Percentiles rank a stretch among this genome's conserved stretches.
These are phyloP conservation scores for Dendrobium nobile DNA, from an alignment of 106 monocot genomes.

Conservation along the genomic window DNA sequence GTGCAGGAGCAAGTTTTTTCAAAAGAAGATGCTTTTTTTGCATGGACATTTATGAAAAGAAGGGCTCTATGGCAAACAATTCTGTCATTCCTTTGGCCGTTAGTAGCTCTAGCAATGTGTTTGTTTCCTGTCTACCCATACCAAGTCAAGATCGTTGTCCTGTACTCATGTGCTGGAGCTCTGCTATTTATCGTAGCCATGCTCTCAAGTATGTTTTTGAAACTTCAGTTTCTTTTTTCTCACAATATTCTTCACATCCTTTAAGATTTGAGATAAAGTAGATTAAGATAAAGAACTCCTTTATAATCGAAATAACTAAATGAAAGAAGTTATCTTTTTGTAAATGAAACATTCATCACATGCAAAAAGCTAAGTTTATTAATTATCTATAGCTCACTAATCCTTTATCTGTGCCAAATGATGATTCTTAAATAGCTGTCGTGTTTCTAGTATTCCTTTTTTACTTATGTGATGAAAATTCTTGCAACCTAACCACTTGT, in stretches of 20 bases:
- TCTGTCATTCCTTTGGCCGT: slow-evolving; percentile 65
- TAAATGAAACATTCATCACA: not conserved
- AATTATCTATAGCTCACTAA: not conserved
- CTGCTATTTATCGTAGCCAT: slow-evolving; percentile 64
- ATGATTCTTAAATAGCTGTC: too few species aligned
- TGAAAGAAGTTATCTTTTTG: not conserved
- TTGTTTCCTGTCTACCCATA: slow-evolving; percentile 42
- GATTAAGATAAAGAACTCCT: not conserved
- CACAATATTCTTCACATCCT: not conserved
- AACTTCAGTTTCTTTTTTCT: not conserved
- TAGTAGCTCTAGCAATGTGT: not conserved
- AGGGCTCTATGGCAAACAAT: slow-evolving; percentile 4
- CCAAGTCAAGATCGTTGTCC: slow-evolving; percentile 91
- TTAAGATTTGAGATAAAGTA: not conserved
- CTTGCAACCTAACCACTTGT: too few species aligned
- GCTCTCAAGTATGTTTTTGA: slow-evolving; percentile 55
- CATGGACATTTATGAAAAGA: slow-evolving; percentile 57
- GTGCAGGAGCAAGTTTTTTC: slow-evolving; percentile 88
- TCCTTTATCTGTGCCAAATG: too few species aligned
- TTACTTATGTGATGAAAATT: too few species aligned
- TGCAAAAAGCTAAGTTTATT: not conserved
- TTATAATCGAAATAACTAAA: not conserved
- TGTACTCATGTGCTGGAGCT: slow-evolving; percentile 89
- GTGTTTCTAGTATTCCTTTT: too few species aligned
- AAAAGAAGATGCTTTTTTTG: slow-evolving; percentile 92